A percentile compares a stretch with the other conserved stretches of the same genome.
phyloP scores from a whole-genome alignment of 768 basidiomycete species.

The Pluteus cervinus region DNA sequence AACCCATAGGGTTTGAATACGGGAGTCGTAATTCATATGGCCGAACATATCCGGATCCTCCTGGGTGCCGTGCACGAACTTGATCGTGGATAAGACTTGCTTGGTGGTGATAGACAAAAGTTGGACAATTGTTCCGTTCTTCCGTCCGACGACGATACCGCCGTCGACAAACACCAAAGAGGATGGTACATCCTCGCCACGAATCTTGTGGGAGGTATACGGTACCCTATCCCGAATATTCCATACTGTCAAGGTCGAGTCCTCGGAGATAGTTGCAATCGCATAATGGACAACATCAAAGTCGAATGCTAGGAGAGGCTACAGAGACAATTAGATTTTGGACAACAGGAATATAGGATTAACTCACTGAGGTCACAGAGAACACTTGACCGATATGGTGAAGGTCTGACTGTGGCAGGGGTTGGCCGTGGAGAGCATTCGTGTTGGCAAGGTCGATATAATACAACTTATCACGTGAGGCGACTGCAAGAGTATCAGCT shows the following conservation, averaged over 20 bases:
- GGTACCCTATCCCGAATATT: slow-evolving; percentile 72
- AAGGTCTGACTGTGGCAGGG: slow-evolving; percentile 64
- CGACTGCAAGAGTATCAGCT: slow-evolving; percentile 74
- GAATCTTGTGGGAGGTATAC: slow-evolving; percentile 70
- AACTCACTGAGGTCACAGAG: slow-evolving; percentile 62
- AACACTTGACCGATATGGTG: slow-evolving; percentile 64
- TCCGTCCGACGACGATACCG: slow-evolving; percentile 80
- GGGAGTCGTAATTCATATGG: slow-evolving; percentile 77
- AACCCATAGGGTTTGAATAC: slow-evolving; percentile 84
- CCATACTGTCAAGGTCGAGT: slow-evolving; percentile 79
- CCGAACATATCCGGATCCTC: slow-evolving; percentile 88
- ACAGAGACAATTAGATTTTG: slow-evolving; percentile 8
- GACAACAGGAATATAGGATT: neutral
- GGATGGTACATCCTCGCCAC: slow-evolving; percentile 76
- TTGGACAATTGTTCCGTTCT: slow-evolving; percentile 81
- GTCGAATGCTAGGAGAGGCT: slow-evolving; percentile 82
- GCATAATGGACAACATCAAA: slow-evolving; percentile 76
- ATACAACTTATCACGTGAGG: slow-evolving; percentile 71
- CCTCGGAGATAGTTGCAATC: slow-evolving; percentile 76
- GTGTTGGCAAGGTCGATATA: slow-evolving; percentile 67
- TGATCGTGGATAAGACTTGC: slow-evolving; percentile 69
- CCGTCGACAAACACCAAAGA: slow-evolving; percentile 82
- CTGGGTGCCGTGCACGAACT: slow-evolving; percentile 61
- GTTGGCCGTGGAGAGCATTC: slow-evolving; percentile 55
- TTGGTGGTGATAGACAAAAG: slow-evolving; percentile 72